These are phyloP conservation scores for Paspalum vaginatum DNA, from an alignment of 176 grass and related monocot species.

Conservation along the genomic window DNA sequence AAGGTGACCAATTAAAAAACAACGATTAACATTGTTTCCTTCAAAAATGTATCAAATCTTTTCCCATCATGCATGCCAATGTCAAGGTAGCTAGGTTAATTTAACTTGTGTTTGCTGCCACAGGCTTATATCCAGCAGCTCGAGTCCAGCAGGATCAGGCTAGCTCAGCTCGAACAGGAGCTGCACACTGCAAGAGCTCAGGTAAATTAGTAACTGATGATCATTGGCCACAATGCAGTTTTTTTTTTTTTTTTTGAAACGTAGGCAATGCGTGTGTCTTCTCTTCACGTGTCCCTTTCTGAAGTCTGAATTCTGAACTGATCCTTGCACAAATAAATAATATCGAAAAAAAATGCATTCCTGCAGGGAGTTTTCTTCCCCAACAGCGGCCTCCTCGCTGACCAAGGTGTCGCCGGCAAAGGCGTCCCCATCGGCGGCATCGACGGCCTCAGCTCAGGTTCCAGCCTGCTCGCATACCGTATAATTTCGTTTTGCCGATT, in stretches of 20 bases:
- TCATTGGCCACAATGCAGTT: neutral
- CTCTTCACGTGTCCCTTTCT: neutral
- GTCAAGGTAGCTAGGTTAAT: neutral
- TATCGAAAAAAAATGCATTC: neutral
- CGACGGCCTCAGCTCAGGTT: constrained; percentile 69
- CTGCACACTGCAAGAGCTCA: constrained; percentile 79
- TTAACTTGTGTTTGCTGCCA: constrained; percentile 5
- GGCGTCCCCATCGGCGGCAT: constrained; percentile 56
- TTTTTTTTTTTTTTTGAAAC: too few species aligned
- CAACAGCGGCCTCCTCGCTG: constrained; percentile 47
- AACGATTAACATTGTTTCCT: neutral
- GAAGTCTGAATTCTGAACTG: neutral
- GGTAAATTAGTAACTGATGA: constrained; percentile 33
- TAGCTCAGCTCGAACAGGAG: constrained; percentile 89
- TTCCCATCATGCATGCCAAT: neutral
- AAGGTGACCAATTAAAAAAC: constrained; percentile 61
- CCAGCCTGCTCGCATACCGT: neutral
- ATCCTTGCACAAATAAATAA: neutral
- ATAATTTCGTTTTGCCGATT: neutral
- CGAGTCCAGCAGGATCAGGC: constrained; percentile 84
- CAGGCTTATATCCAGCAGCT: constrained; percentile 99
- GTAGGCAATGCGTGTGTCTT: neutral
- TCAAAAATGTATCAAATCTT: neutral
- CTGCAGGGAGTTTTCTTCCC: constrained; percentile 60
- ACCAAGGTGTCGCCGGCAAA: constrained; percentile 61